phyloP scores from a whole-genome alignment of 192 early-diverging fungal species.

The Geranomyces variabilis region DNA sequence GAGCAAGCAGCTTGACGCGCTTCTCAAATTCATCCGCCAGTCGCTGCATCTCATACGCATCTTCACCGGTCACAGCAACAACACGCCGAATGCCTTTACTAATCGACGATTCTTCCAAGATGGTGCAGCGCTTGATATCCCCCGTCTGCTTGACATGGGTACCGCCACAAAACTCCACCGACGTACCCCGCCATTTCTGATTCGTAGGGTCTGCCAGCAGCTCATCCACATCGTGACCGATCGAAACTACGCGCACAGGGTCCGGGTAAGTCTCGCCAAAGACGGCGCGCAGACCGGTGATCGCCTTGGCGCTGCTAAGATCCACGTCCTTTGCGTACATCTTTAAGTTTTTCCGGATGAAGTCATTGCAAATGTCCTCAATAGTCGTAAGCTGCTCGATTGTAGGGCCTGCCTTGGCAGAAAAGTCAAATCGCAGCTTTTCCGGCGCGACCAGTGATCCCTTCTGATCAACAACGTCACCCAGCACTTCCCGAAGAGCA shows the following conservation, averaged over 20 bases:
- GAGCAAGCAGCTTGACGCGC: conserved; percentile 65
- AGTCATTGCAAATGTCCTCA: conserved; percentile 76
- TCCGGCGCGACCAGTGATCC: conserved; percentile 96
- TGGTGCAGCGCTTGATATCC: conserved; percentile 83
- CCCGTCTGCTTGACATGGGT: conserved; percentile 91
- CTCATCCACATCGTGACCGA: conserved; percentile 86
- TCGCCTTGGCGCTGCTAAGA: conserved; percentile 76
- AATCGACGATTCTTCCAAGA: conserved; percentile 89
- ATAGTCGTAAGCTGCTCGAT: conserved; percentile 70
- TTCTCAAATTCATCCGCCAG: conserved; percentile 70
- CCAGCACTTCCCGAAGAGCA: conserved; percentile 85
- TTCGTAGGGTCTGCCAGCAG: conserved; percentile 80
- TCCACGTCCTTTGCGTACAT: conserved; percentile 89
- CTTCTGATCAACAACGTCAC: conserved; percentile 83
- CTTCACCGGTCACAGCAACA: conserved; percentile 93
- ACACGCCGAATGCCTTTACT: conserved; percentile 97
- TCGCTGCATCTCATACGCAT: conserved; percentile 70
- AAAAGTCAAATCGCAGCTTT: conserved; percentile 95
- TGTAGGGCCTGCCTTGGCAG: conserved; percentile 67
- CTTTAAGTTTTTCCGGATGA: conserved; percentile 71
- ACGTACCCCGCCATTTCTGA: conserved; percentile 77
- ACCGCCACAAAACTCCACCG: conserved; percentile 98
- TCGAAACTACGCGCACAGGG: conserved; percentile 93
- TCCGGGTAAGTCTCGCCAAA: conserved; percentile 99
- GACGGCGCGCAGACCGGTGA: conserved; percentile 92